These are phyloP conservation scores for Coniochaeta sp. DNA, from an alignment of 2,329 filamentous ascomycete genomes.

Conservation along the genomic window DNA sequence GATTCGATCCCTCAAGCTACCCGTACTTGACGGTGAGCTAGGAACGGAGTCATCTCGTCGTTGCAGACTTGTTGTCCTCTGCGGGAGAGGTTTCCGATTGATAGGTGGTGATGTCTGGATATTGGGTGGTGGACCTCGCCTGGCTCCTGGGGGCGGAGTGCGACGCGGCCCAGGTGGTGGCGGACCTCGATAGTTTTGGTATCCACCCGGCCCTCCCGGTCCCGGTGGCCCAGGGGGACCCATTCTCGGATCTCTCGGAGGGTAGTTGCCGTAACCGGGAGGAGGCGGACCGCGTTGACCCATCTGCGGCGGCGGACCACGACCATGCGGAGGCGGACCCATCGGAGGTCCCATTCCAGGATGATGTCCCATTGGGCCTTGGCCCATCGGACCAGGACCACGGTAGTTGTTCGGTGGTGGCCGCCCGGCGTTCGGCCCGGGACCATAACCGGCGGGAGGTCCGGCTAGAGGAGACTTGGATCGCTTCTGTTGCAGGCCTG, in stretches of 20 bases:
- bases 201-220: neutral
- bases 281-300: neutral
- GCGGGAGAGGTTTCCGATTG: conserved; percentile 21
- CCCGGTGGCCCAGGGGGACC: conserved; percentile 9
- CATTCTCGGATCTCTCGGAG: conserved; percentile 3
- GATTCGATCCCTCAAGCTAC: conserved; percentile 10
- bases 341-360: neutral
- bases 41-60: conserved; percentile 11
- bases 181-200: conserved; percentile 7
- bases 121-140: conserved; percentile 7
- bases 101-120: conserved; percentile 16
- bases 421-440: conserved; percentile 20
- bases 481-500: conserved; percentile 29
- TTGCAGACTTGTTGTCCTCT: conserved; percentile 15
- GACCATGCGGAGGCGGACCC: neutral
- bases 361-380: neutral
- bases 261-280: neutral
- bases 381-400: conserved; percentile 8
- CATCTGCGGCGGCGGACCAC: neutral
- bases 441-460: conserved; percentile 22
- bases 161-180: conserved; percentile 12
- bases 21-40: conserved; percentile 11
- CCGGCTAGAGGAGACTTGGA: conserved; percentile 36
- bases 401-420: conserved; percentile 15
- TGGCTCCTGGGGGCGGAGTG: conserved; percentile 12